Evolutionary conservation across 2,329 filamentous ascomycete genomes (phyloP).

Genomic region (Xylogone sp.): DNA sequence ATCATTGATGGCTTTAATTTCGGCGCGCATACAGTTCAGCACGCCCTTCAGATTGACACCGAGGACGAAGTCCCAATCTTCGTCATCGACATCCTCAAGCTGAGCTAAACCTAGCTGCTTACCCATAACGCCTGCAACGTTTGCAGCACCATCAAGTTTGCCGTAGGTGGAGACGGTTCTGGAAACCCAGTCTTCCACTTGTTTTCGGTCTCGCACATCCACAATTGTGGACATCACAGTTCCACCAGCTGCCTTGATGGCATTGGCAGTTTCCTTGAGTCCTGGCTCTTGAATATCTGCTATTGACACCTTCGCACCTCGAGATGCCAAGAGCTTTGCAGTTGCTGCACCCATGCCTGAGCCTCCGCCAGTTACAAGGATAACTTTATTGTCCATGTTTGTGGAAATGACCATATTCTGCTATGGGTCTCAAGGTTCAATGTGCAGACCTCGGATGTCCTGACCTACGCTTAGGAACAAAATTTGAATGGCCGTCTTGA

Average conservation of each 20-base stretch:
- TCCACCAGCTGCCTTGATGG: conserved; percentile 5
- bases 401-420: no score
- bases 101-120: conserved; percentile 24
- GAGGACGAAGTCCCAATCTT: conserved; percentile 39
- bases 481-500: no score
- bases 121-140: conserved; percentile 33
- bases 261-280: conserved; percentile 10
- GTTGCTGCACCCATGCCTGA: conserved; percentile 72
- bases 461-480: no score
- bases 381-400: conserved; percentile 40
- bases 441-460: no score
- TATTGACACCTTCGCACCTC: conserved; percentile 9
- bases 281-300: conserved; percentile 6
- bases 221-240: conserved; percentile 11
- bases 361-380: conserved; percentile 73
- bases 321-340: conserved; percentile 39
- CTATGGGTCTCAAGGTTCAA: no score
- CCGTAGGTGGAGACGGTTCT: conserved; percentile 28
- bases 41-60: conserved; percentile 42
- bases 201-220: conserved; percentile 21
- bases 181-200: conserved; percentile 30
- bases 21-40: conserved; percentile 46
- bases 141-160: conserved; percentile 33
- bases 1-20: conserved; percentile 39
- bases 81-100: conserved; percentile 29